Conservation (phyloP, 2,329 filamentous ascomycete genomes). For the Immersiporthe knoxdaviesiana region DNA sequence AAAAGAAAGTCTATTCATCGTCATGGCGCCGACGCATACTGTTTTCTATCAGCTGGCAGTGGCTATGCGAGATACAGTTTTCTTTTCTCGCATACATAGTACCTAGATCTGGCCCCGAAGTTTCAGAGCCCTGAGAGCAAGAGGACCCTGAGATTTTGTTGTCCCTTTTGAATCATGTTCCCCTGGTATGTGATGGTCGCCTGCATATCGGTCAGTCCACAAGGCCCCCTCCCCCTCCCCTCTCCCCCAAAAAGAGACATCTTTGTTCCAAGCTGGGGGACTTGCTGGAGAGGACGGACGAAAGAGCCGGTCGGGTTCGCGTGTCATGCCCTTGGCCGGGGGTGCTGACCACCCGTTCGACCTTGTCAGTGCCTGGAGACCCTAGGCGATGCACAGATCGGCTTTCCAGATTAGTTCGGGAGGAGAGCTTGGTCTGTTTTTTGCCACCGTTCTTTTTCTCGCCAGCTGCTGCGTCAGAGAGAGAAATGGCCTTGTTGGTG, state of each 20-base stretch:
- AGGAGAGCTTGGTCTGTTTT: background rate
- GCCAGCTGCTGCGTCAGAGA: background rate
- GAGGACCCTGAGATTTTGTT: background rate
- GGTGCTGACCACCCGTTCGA: slow-evolving; percentile 5
- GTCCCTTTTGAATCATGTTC: background rate
- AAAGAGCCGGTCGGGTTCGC: slow-evolving; percentile 20
- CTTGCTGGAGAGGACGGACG: background rate
- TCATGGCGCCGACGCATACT: background rate
- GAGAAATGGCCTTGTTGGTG: background rate
- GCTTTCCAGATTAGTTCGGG: slow-evolving; percentile 19
- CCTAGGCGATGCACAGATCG: slow-evolving; percentile 25
- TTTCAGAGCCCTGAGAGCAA: slow-evolving; percentile 2
- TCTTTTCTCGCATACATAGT: background rate
- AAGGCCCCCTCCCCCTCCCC: background rate
- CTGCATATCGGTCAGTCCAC: slow-evolving; percentile 4
- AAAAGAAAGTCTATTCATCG: background rate
- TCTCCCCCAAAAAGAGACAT: background rate
- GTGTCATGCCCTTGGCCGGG: slow-evolving; percentile 14
- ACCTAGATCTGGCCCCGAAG: background rate
- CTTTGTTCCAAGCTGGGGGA: slow-evolving; percentile 10
- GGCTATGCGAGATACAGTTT: background rate
- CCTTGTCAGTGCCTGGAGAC: background rate
- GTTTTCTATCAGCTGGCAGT: background rate
- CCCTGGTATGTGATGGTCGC: background rate
- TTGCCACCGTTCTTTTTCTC: background rate